These are phyloP conservation scores for Solanum clarkiae DNA, from an alignment of 257 asterid species.

Conservation along the genomic window DNA sequence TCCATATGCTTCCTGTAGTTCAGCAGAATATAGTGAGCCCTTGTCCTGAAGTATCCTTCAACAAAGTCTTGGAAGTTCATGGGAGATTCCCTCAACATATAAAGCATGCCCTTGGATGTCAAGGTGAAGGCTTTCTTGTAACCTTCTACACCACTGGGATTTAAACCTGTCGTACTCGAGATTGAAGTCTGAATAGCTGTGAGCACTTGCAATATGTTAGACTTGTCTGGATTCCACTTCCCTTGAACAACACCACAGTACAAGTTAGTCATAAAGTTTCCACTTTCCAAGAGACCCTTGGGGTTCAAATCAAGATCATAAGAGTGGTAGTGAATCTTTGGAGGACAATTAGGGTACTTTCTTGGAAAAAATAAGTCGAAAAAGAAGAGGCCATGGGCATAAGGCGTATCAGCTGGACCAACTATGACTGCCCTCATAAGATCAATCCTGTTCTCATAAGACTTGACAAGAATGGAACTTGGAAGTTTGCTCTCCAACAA, in stretches of 20 bases:
- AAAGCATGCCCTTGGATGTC: constrained; percentile 13
- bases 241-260: background rate
- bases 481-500: background rate
- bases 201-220: constrained; percentile 9
- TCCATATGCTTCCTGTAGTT: constrained; percentile 10
- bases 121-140: background rate
- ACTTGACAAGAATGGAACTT: constrained; percentile 8
- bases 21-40: constrained; percentile 17
- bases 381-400: constrained; percentile 21
- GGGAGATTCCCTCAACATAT: constrained; percentile 9
- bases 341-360: constrained; percentile 18
- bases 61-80: constrained; percentile 16
- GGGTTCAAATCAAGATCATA: background rate
- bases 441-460: constrained; percentile 7
- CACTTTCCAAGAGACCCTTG: background rate
- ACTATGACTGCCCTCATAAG: constrained; percentile 24
- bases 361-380: constrained; percentile 17
- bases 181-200: constrained; percentile 3
- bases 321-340: constrained; percentile 14
- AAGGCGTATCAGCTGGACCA: constrained; percentile 13
- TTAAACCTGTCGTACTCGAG: background rate
- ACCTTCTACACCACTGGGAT: background rate
- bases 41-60: constrained; percentile 24
- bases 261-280: background rate
- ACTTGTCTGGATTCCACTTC: background rate